Evolutionary conservation across 495 filamentous ascomycete species (phyloP), one percentile per base, ranked within the genome.

Genomic region (Cercophora newfieldiana): DNA sequence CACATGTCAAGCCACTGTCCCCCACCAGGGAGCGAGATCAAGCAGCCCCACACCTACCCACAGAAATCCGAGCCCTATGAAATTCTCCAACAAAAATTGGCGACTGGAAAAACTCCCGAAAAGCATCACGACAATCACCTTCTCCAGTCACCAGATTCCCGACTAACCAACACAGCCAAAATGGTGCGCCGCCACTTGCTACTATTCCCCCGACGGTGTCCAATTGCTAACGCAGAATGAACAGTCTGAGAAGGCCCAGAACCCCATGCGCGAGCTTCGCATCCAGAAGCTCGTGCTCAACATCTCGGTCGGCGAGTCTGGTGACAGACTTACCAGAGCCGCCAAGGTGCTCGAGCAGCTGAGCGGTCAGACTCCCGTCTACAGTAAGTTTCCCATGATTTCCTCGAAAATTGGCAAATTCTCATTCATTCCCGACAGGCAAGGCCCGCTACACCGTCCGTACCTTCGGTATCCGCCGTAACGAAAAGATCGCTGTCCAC

Each of bases 221-320:
- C 61, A 12, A 18, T 65, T 73, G 71, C 64, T 74, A 76, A 72
- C 73, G 76, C 70, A 66, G 74, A 47, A 60, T 51, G 26, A 63
- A 49, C 63, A 81, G 78, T 78, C 81, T 80, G 86, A 92, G 78
- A 94, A 98, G 86, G 84, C 84, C 82, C 83, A 86, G 75, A 99
- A 99, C 88, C 94, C 95, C 83, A 98, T 98, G 96, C 91, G 93
- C 84, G 94, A 98, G 86, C 91, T 99, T 79, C 91, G 92, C 85
- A 97, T 99, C 85, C 92, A 97, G 85, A 99, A 99, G 88, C 92
- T 99, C 83, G 95, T 98, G 80, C 94, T 99, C 78, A 99, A 99
- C 89, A 99, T 99, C 87, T 97, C 90, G 66, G 96, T 99, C 80
- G 96, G 96, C 84, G 96, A 99, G 87, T 98, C 96, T 88, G 96